Conservation (phyloP, 768 basidiomycete genomes). For the Sporobolomyces pararoseus region DNA sequence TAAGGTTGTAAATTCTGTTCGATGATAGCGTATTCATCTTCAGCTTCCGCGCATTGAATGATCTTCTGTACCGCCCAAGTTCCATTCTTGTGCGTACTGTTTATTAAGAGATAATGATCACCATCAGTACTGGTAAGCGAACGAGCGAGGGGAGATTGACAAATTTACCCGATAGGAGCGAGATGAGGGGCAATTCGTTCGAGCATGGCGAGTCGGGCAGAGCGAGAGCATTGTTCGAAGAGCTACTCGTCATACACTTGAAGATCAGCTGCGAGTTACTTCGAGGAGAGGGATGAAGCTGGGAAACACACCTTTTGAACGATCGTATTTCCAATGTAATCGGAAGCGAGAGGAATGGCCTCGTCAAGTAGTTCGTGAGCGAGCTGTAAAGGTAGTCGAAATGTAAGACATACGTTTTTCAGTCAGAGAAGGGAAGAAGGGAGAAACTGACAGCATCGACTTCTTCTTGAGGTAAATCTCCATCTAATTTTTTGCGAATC, state of each 20-base stretch:
- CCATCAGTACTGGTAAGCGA: neutral
- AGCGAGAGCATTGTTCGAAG: constrained; percentile 79
- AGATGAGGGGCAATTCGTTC: constrained; percentile 89
- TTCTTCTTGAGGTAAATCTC: constrained; percentile 61
- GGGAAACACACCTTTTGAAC: constrained; percentile 45
- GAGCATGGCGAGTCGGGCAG: constrained; percentile 79
- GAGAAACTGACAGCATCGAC: constrained; percentile 58
- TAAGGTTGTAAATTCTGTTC: constrained; percentile 84
- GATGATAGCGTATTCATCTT: constrained; percentile 80
- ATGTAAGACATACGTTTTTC: neutral
- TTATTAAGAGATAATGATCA: too few relatives aligned
- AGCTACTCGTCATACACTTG: constrained; percentile 60
- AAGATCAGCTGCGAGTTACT: neutral
- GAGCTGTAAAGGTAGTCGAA: constrained; percentile 52
- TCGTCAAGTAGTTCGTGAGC: constrained; percentile 89
- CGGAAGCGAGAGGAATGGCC: constrained; percentile 88
- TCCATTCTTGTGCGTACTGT: constrained; percentile 93
- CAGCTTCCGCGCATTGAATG: constrained; percentile 84
- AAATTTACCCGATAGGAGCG: constrained; percentile 75
- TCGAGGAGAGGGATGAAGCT: neutral
- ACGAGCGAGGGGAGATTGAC: neutral
- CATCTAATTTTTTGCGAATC: constrained; percentile 85
- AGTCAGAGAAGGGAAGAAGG: neutral
- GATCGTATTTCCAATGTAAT: constrained; percentile 97
- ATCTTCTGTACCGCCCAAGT: constrained; percentile 99